Base-by-base conservation (phyloP, 768 basidiomycete genomes). In the Phallus indusiatus region DNA sequence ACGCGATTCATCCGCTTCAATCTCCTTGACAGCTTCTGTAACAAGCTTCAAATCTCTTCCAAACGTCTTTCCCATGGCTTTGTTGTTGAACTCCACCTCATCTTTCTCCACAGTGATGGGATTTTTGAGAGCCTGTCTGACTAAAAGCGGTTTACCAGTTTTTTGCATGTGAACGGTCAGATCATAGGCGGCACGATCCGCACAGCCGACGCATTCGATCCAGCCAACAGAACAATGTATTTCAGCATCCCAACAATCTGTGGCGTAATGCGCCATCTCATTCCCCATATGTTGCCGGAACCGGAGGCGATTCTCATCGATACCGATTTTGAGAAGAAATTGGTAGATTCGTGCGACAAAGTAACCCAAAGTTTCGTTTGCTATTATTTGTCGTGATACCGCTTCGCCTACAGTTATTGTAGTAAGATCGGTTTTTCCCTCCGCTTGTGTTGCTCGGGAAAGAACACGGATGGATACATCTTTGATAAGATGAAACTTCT, bases 241-340 rank as follows among this genome's bases (percentile, higher is more conserved):
- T 76, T 99, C 96, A 47, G 94, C 96, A 69, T 99, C 96, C 96
- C 96, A 99, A 73, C 96, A 99, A 74, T 98, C 95, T 42, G 93
- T 83, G 56, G 96, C 95, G 71, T 99, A 99, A 72, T 98, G 96
- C 1, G 96, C 96, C 95, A 98, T 98, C 77, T 98, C 96, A 74
- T 98, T 99, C 37, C 74, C 81, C 96, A 98, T 98, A 71, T 99
- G 96, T 68, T 99, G 96, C 35, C 96, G 80, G 82, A 97, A 98
- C 55, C 96, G 83, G 63, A 97, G 76, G 8, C 93, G 82, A 51
- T 68, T 62, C 14, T 86, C 84, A 75, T 94, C 78, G 72, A 99
- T 87, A 61, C 95, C 96, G 67, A 98, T 91, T 73, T 88, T 88
- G 64, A 84, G 66, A 54, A 98, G 78, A 81, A 94, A 98, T 62